These are phyloP conservation scores for Plicaturopsis crispa DNA, from an alignment of 768 basidiomycete genomes.

Conservation along the genomic window DNA sequence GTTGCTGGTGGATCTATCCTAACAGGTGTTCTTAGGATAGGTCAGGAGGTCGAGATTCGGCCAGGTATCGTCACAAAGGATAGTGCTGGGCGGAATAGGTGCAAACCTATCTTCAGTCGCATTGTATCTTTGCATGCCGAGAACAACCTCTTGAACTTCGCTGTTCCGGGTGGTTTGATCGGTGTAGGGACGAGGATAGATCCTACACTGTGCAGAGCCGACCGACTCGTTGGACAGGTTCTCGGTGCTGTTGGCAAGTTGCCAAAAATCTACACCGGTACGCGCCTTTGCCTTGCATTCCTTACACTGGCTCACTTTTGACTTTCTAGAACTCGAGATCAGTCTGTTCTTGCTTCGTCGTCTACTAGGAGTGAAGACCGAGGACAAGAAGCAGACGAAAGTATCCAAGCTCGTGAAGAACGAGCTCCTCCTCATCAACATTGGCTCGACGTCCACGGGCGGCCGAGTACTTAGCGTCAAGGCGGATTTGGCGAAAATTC, in stretches of 20 bases:
- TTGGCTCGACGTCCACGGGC: constrained; percentile 95
- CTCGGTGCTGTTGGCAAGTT: constrained; percentile 91
- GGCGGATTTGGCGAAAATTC: constrained; percentile 91
- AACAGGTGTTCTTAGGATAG: constrained; percentile 82
- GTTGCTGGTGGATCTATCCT: constrained; percentile 97
- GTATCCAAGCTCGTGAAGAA: constrained; percentile 87
- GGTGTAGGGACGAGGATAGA: constrained; percentile 98
- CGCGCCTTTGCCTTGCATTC: constrained; percentile 1
- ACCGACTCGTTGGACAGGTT: constrained; percentile 95
- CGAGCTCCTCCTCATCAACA: constrained; percentile 93
- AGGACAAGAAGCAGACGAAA: constrained; percentile 98
- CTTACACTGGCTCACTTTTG: constrained; percentile 1
- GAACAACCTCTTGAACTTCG: constrained; percentile 89
- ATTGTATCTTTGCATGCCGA: constrained; percentile 94
- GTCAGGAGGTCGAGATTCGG: constrained; percentile 93
- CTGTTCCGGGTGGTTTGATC: constrained; percentile 95
- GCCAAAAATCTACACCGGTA: constrained; percentile 88
- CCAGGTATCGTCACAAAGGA: constrained; percentile 98
- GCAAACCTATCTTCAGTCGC: constrained; percentile 86
- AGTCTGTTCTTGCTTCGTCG: constrained; percentile 92
- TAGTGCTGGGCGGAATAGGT: constrained; percentile 78
- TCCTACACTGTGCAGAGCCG: constrained; percentile 93
- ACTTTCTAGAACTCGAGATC: constrained; percentile 90
- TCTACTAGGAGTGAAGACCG: constrained; percentile 95
- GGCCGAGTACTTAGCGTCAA: constrained; percentile 92